A percentile compares a stretch with the other conserved stretches of the same genome.
These are phyloP conservation scores for Irpex sp. DNA, from an alignment of 1,284 basidiomycete genomes.

Conservation along the genomic window DNA sequence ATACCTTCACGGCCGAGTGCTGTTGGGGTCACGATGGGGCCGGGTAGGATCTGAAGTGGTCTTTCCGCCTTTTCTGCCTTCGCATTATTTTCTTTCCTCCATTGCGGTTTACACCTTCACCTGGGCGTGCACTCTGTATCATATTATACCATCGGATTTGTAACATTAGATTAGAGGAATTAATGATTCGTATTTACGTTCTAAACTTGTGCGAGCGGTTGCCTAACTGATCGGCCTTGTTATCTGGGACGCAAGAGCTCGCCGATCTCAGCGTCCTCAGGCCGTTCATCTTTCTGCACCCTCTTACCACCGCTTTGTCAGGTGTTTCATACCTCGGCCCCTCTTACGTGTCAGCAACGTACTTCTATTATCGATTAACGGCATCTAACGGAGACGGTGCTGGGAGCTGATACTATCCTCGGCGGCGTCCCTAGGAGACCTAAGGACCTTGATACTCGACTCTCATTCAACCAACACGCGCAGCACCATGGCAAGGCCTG, in stretches of 20 bases:
- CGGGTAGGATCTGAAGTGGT: background rate
- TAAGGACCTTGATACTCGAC: background rate
- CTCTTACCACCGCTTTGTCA: background rate
- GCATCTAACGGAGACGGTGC: background rate
- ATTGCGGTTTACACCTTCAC: too few relatives aligned
- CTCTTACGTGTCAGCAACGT: background rate
- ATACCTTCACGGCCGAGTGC: constrained; percentile 20
- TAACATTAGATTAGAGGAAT: background rate
- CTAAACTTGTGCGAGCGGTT: background rate
- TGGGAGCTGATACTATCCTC: background rate
- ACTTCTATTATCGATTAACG: background rate
- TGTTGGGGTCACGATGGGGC: constrained; percentile 4
- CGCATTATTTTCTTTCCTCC: too few relatives aligned
- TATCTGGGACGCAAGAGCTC: background rate
- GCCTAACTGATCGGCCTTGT: background rate
- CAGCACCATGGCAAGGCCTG: background rate
- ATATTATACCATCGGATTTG: background rate
- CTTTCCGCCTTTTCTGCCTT: background rate
- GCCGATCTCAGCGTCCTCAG: background rate
- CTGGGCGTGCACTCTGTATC: background rate
- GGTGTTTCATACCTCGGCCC: background rate
- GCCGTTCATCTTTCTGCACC: background rate
- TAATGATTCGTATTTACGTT: background rate
- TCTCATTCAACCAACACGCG: background rate
- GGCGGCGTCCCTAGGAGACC: background rate